phyloP scores from a whole-genome alignment of 1,284 basidiomycete genomes.

The Cryptococcus sp. region DNA sequence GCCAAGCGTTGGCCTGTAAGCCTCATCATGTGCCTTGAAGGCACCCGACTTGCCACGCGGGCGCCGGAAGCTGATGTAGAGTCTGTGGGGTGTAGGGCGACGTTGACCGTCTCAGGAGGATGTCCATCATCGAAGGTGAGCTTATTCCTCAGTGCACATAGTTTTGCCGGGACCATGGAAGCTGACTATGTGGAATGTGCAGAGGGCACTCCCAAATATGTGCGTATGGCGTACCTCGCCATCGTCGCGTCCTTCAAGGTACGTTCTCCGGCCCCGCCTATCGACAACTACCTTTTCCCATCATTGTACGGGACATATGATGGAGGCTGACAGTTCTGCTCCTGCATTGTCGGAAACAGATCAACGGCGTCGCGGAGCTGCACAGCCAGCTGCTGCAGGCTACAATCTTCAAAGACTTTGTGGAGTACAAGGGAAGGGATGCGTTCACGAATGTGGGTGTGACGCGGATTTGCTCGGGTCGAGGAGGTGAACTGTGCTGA shows the following conservation, averaged over 20 bases:
- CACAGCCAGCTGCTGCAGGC: conserved; percentile 53
- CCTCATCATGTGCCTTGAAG: too few relatives aligned
- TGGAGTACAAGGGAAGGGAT: conserved; percentile 48
- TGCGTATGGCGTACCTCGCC: conserved; percentile 72
- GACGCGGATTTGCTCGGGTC: too few relatives aligned
- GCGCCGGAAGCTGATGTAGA: conserved; percentile 53
- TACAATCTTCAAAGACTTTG: conserved; percentile 87
- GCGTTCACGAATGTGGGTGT: conserved; percentile 47
- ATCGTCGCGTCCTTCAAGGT: conserved; percentile 64
- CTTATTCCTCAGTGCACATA: not conserved
- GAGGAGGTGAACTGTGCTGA: not conserved
- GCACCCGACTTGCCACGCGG: conserved; percentile 53
- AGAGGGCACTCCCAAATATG: conserved; percentile 78
- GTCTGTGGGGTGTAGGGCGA: conserved; percentile 53
- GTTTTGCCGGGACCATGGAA: not conserved
- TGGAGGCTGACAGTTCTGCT: not conserved
- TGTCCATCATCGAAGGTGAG: conserved; percentile 83
- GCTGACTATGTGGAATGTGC: not conserved
- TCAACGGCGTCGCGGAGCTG: conserved; percentile 93
- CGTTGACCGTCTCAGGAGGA: conserved; percentile 68
- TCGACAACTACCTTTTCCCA: too few relatives aligned
- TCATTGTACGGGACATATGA: not conserved
- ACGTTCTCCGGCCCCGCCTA: too few relatives aligned
- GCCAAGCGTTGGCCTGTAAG: conserved; percentile 84
- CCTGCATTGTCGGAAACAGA: conserved; percentile 34